phyloP scores from a whole-genome alignment of 345 rosid genomes.

The Alliaria petiolata region DNA sequence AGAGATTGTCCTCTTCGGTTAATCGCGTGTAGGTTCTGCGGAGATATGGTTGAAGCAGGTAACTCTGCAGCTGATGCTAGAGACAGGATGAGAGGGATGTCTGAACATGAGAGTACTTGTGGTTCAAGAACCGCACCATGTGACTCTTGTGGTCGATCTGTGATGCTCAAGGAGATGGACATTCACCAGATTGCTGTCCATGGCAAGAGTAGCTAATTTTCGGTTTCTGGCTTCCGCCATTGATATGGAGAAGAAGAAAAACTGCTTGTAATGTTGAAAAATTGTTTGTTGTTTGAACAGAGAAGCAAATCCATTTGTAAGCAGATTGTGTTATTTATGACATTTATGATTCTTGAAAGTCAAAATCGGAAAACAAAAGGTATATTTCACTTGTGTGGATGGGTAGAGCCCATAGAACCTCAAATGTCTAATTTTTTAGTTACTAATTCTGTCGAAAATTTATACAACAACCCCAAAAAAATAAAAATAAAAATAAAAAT shows the following conservation, averaged over 20 bases:
- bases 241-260: neutral
- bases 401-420: slow-evolving; percentile 7
- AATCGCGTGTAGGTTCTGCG: slow-evolving; percentile 78
- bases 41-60: slow-evolving; percentile 95
- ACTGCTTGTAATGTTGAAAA: neutral
- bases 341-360: slow-evolving; percentile 17
- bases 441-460: neutral
- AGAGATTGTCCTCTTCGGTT: slow-evolving; percentile 68
- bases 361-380: neutral
- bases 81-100: slow-evolving; percentile 81
- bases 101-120: slow-evolving; percentile 89
- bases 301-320: slow-evolving; percentile 15
- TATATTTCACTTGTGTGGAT: neutral
- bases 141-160: slow-evolving; percentile 90
- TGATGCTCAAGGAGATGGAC: slow-evolving; percentile 98
- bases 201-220: slow-evolving; percentile 51
- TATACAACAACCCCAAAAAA: neutral
- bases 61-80: slow-evolving; percentile 59
- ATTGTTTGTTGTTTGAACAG: slow-evolving; percentile 10
- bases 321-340: slow-evolving; percentile 3
- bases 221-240: neutral
- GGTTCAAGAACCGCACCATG: slow-evolving; percentile 95
- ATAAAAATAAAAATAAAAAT: neutral
- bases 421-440: neutral
- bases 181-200: slow-evolving; percentile 91